phyloP scores from a whole-genome alignment of 352 stramenopile genomes.

The Phytophthora brassicae region DNA sequence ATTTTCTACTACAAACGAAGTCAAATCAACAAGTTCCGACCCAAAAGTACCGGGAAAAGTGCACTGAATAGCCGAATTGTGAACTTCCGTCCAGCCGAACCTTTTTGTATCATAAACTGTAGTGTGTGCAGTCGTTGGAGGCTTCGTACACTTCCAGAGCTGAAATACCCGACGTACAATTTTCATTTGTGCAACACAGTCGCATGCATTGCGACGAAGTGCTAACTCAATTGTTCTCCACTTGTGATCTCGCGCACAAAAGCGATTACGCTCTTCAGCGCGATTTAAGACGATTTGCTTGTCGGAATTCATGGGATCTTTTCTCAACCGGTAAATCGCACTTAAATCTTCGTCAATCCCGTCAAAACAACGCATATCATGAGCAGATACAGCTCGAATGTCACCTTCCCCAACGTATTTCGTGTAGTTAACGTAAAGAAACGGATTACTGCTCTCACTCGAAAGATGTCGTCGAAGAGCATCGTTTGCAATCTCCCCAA shows the following conservation, averaged over 20 bases:
- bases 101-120: conserved; percentile 43
- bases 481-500: conserved; percentile 91
- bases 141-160: conserved; percentile 92
- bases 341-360: conserved; percentile 83
- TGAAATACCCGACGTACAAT: conserved; percentile 89
- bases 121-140: conserved; percentile 24
- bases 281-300: conserved; percentile 50
- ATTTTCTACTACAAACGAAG: conserved; percentile 17
- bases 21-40: conserved; percentile 31
- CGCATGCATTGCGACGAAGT: conserved; percentile 90
- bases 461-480: conserved; percentile 76
- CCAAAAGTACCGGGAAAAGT: conserved; percentile 40
- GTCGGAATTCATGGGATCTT: conserved; percentile 5
- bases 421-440: conserved; percentile 67
- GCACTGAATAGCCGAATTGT: conserved; percentile 59
- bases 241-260: conserved; percentile 94
- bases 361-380: conserved; percentile 92
- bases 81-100: conserved; percentile 59
- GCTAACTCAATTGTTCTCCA: conserved; percentile 89
- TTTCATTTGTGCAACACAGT: conserved; percentile 89
- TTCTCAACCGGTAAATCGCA: conserved; percentile 44
- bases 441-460: conserved; percentile 70
- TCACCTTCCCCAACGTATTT: conserved; percentile 91
- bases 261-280: conserved; percentile 70
- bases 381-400: conserved; percentile 84